Evolutionary conservation across 257 asterid species (phyloP).

Genomic region (Capsicum rhomboideum): DNA sequence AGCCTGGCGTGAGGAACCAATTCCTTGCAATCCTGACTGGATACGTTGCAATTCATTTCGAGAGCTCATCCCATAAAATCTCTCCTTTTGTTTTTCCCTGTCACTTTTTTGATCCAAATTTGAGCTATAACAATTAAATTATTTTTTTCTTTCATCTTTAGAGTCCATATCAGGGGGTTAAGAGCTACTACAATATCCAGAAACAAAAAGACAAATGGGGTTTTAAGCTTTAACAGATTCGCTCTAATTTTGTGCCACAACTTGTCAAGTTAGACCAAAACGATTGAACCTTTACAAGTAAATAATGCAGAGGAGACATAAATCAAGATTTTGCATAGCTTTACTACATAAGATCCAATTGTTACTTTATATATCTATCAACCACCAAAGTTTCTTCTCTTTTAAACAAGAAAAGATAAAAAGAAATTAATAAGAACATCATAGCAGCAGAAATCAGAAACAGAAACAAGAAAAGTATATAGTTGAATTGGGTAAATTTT

Average conservation of each 20-base stretch:
- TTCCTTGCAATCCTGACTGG: no score
- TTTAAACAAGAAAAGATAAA: background rate
- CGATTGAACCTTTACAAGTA: background rate
- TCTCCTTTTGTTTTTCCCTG: no score
- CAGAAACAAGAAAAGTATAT: background rate
- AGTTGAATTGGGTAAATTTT: background rate
- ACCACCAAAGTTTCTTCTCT: background rate
- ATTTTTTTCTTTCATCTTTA: no score
- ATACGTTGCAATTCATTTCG: no score
- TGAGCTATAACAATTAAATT: no score
- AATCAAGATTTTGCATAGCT: background rate
- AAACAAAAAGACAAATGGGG: background rate
- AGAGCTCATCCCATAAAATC: no score
- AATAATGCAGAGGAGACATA: background rate
- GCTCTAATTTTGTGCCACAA: background rate
- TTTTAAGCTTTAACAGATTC: background rate
- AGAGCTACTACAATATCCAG: no score
- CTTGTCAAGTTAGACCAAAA: background rate
- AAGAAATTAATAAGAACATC: background rate
- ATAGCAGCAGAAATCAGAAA: background rate
- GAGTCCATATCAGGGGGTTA: no score
- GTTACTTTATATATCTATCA: background rate
- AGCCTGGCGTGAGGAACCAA: no score
- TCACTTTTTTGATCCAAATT: no score
- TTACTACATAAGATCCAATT: background rate